Conservation (phyloP, 1,284 basidiomycete species). For the Vanrija pseudolonga region DNA sequence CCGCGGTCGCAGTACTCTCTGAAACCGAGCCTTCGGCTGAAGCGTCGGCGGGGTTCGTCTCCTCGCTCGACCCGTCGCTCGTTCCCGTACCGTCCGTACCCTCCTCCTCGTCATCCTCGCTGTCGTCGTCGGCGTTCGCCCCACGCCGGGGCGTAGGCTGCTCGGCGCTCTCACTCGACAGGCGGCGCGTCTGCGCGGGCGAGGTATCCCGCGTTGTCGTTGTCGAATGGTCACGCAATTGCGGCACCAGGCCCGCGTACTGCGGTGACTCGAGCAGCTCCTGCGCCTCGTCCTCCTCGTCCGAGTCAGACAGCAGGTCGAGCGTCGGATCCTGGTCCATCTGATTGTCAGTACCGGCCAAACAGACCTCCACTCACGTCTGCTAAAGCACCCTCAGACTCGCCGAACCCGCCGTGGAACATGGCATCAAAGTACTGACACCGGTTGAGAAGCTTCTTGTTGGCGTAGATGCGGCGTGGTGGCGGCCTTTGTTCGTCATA, state of each 20-base stretch:
- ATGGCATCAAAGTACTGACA: slow-evolving; percentile 66
- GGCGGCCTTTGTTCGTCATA: background rate
- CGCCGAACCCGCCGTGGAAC: slow-evolving; percentile 45
- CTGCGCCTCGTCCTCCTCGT: slow-evolving; percentile 44
- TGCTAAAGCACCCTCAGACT: slow-evolving; percentile 29
- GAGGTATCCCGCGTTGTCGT: slow-evolving; percentile 18
- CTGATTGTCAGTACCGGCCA: background rate
- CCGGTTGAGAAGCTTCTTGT: slow-evolving; percentile 63
- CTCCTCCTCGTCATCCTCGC: slow-evolving; percentile 12
- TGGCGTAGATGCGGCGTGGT: slow-evolving; percentile 52
- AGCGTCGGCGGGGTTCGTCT: too few relatives aligned
- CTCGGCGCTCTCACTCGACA: background rate
- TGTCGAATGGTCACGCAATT: slow-evolving; percentile 5
- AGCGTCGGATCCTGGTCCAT: slow-evolving; percentile 29
- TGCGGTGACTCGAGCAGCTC: slow-evolving; percentile 6
- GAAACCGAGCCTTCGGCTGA: too few relatives aligned
- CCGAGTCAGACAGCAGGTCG: slow-evolving; percentile 43
- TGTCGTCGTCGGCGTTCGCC: background rate
- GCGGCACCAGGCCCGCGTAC: background rate
- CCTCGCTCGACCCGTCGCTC: slow-evolving; percentile 1
- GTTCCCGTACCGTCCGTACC: background rate
- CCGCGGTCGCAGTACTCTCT: too few relatives aligned
- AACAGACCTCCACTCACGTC: slow-evolving; percentile 17
- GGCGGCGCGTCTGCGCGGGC: slow-evolving; percentile 5
- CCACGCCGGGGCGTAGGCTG: background rate